These are phyloP conservation scores for Alternaria novae-zelandiae DNA, from an alignment of 2,329 filamentous ascomycete genomes.

Conservation along the genomic window DNA sequence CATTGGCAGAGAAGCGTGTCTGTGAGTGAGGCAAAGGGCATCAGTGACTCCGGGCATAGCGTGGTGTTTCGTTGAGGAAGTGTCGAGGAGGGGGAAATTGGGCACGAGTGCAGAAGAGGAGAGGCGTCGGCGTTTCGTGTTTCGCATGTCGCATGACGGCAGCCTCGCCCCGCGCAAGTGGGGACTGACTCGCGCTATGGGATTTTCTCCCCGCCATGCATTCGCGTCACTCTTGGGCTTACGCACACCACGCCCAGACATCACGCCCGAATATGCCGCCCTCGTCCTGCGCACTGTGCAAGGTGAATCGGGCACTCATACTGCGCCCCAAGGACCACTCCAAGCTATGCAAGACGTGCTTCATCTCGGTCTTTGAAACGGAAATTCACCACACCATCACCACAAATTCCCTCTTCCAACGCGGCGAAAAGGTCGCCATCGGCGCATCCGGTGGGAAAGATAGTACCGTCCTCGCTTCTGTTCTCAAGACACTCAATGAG, in stretches of 20 bases:
- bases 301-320: conserved; percentile 79
- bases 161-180: not conserved
- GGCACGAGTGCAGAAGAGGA: not conserved
- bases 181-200: not conserved
- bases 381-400: conserved; percentile 94
- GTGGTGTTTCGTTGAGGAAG: not conserved
- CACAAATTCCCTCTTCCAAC: conserved; percentile 78
- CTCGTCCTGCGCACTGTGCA: conserved; percentile 76
- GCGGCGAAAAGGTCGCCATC: conserved; percentile 88
- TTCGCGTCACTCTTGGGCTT: not conserved
- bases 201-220: conserved; percentile 1
- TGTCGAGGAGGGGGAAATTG: not conserved
- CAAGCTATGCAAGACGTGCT: conserved; percentile 90
- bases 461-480: conserved; percentile 92
- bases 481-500: conserved; percentile 93
- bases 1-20: not conserved
- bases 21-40: not conserved
- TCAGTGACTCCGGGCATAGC: not conserved
- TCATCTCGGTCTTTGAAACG: conserved; percentile 84
- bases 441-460: conserved; percentile 97
- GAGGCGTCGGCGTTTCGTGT: not conserved
- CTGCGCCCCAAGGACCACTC: conserved; percentile 94
- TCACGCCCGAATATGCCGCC: conserved; percentile 69
- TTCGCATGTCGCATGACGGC: not conserved
- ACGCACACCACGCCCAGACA: not conserved